Evolutionary conservation across 148 eudicot genomes (phyloP), one percentile per base, ranked within the genome.

Genomic region (Silene latifolia): DNA sequence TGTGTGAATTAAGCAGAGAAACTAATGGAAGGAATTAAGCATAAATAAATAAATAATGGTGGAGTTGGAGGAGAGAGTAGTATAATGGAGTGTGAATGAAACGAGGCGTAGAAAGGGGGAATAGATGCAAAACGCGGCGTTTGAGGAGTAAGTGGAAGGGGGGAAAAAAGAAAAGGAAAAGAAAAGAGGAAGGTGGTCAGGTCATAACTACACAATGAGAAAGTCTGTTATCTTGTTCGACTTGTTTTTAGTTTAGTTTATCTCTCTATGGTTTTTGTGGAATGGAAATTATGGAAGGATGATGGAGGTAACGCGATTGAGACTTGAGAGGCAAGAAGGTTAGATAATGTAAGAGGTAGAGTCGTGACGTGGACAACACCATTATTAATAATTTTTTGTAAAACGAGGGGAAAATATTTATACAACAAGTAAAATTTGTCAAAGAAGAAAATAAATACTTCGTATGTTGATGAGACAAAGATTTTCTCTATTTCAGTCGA

Each of bases 301-400:
- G 64, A 68, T 76, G 74, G 60, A 29, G 53, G 75, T 21, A 71
- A 77, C 80, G 80, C 80, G 76, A 64, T 67, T 72, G 54, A 21
- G 63, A 48, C 14, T 32, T 32, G 58, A 62, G 51, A 65, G 13
- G 0, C 53, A 20, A 2, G 32, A 18, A 74, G 14, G 35, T 24
- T 23, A n/a, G 44, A 62, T n/a, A 21, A 75, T 12, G 6, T 3
- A 46, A 27, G 75, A 64, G 29, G 71, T 48, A 27, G 44, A 19
- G 2, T 19, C 66, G 19, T 32, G 44, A 39, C 3, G 44, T 39
- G 44, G 44, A 39, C 44, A 39, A 39, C 9, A 39, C 44, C 3
- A 39, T 39, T 39, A 39, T 32, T 32, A 32, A 2, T 32, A 32
- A 2, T 32, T 32, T 32, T 32, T 32, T 32, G 29, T 1, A 1